Base-by-base conservation (phyloP, 192 early-diverging fungal species). In the Coemansia sp. region DNA sequence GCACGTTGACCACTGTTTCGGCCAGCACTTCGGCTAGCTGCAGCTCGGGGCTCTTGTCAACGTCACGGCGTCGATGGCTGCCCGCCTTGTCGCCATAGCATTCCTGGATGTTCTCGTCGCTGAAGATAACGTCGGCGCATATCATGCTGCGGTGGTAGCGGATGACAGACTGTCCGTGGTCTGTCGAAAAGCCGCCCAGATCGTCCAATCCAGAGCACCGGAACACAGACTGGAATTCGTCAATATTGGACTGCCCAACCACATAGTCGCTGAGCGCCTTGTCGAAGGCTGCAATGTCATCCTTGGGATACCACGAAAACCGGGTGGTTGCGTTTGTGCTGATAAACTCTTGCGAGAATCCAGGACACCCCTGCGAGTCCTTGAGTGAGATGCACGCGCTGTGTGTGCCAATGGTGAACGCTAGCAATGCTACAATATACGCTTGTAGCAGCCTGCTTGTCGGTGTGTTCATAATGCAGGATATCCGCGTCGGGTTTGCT, bases 211-310 rank as follows among this genome's bases (percentile, higher is more conserved):
- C 71, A 1, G 65, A 22, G 40, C 77, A 80, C 25, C 77, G 77
- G 49, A 80, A 80, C 29, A 80, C 70, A 9, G 71, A 60, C 38
- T 80, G 77, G 32, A 80, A 80, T 60, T 80, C 70, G 11, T 80
- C 77, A 3, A 70, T 50, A 56, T 65, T 73, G 6, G 70, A 55
- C 27, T 66, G 77, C 4, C 77, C 63, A 30, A 55, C 61, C 6
- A 80, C 65, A 62, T 80, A 80, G 30, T 80, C 77, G 62, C 54
- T 72, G 24, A 80, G 58, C 2, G 77, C 66, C 60, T 62, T 64
- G 53, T 80, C 77, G 27, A 80, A 80, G 18, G 77, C 77, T 4
- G 40, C 18, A 38, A 80, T 67, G 10, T 73, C 63, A 51, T 80
- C 61, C 8, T 67, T 66, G 22, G 77, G 77, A 44, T 64, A 73